Evolutionary conservation across 345 rosid species (phyloP), one percentile per base, ranked within the genome.

Genomic region (Aquilaria yunnanensis): DNA sequence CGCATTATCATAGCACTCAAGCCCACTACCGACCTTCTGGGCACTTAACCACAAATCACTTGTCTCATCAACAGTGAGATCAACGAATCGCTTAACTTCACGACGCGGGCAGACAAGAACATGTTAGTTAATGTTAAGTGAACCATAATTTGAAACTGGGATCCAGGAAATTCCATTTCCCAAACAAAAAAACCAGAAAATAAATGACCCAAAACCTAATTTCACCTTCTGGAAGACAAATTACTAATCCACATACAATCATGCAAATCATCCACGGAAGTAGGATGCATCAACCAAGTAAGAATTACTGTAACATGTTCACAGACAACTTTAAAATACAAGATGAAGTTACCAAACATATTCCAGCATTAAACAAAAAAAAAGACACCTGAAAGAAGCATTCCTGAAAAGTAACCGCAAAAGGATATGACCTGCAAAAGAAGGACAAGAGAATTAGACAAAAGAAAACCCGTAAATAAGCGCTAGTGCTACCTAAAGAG

Each of bases 351-450:
- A 13, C 37, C 41, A 23, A 30, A 14, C 23, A 13, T 51, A 51
- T n/a, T 14, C 5, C 16, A 16, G 23, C 23, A 16, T 16, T 16
- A 43, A 47, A 51, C 10, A 16, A 41, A 14, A 12, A 51, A 43
- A 14, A 10, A 23, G 23, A 54, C 13, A 63, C 29, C 51, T 50
- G 4, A 67, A 45, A 7, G 59, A 14, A 54, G 23, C 29, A 60
- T n/a, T 41, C n/a, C 12, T 14, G 16, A 72, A 59, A 16, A 65
- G n/a, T 43, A 4, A 57, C 29, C 9, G 58, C n/a, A 67, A 73
- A 89, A 89, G 96, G 98, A 92, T 92, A 92, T 93, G 98, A 93
- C 98, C 97, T 92, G 89, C 85, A 76, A 65, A 61, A 31, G 56
- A 52, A 53, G 56, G 16, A 69, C 23, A 16, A 16, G 13, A 55